phyloP scores from a whole-genome alignment of 208 protist genomes.

The Angomonas desouzai region DNA sequence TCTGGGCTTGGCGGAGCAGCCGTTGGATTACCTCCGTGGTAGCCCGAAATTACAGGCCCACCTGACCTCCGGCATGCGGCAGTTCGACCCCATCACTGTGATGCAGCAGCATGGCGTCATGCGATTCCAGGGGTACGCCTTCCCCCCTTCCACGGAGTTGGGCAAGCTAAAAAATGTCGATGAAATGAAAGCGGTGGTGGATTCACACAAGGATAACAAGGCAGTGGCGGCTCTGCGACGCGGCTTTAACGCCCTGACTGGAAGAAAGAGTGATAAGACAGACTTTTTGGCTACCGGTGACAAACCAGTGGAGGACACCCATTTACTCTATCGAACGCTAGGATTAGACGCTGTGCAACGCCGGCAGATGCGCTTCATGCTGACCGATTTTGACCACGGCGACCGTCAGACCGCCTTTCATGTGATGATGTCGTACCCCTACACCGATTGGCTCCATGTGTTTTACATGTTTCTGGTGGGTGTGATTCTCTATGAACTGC shows the following conservation, averaged over 20 bases:
- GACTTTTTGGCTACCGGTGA: conserved; percentile 44
- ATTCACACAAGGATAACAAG: conserved; percentile 28
- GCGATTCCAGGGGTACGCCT: conserved; percentile 83
- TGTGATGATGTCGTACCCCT: conserved; percentile 91
- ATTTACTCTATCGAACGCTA: conserved; percentile 55
- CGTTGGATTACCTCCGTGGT: conserved; percentile 71
- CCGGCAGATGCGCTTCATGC: conserved; percentile 81
- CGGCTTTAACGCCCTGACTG: conserved; percentile 38
- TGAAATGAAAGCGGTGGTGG: conserved; percentile 19
- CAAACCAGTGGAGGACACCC: conserved; percentile 44
- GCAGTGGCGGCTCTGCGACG: conserved; percentile 27
- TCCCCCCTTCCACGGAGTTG: conserved; percentile 71
- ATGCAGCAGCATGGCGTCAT: conserved; percentile 81
- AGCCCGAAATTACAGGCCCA: conserved; percentile 59
- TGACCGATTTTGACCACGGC: conserved; percentile 79
- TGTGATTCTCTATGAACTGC: conserved; percentile 65
- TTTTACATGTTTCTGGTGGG: conserved; percentile 79
- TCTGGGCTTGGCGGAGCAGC: conserved; percentile 59
- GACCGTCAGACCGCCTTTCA: conserved; percentile 79
- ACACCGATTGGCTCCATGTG: conserved; percentile 82
- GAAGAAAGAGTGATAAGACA: conserved; percentile 29
- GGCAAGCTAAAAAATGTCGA: conserved; percentile 64
- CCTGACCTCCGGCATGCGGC: conserved; percentile 55
- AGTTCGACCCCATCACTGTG: conserved; percentile 66
- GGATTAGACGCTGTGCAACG: conserved; percentile 78